Percentiles rank a stretch among this genome's conserved stretches.
Conservation (phyloP, 805 yeast genomes). For the Lachancea sp. region DNA sequence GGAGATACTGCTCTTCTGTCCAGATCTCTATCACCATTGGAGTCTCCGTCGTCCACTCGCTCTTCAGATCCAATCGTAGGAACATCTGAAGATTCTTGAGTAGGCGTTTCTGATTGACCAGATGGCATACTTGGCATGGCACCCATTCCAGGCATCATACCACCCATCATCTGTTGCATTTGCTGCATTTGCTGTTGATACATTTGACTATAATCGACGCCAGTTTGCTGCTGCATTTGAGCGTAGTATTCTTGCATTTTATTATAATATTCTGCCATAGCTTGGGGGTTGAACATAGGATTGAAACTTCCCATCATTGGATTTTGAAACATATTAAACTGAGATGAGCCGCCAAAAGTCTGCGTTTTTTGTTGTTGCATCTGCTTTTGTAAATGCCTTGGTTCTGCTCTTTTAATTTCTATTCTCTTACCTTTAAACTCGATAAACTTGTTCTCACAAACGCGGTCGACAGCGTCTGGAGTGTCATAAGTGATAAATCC, state of each 20-base stretch:
- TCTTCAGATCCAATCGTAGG: slow-evolving; percentile 27
- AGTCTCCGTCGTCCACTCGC: slow-evolving; percentile 18
- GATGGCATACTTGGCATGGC: slow-evolving; percentile 17
- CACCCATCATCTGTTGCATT: slow-evolving; percentile 31
- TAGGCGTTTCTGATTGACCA: slow-evolving; percentile 17
- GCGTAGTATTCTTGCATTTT: slow-evolving; percentile 48
- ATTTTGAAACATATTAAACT: slow-evolving; percentile 28
- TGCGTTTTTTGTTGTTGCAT: slow-evolving; percentile 28
- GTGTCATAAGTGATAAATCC: slow-evolving; percentile 95
- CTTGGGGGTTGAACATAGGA: slow-evolving; percentile 41
- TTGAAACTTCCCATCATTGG: slow-evolving; percentile 33
- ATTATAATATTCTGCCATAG: slow-evolving; percentile 59
- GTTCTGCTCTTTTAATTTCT: slow-evolving; percentile 81
- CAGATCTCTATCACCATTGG: slow-evolving; percentile 16
- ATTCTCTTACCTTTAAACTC: slow-evolving; percentile 79
- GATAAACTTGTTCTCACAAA: slow-evolving; percentile 73
- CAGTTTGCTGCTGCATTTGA: slow-evolving; percentile 33
- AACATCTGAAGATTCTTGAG: slow-evolving; percentile 20
- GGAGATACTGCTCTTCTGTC: slow-evolving; percentile 21
- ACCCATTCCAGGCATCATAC: slow-evolving; percentile 16
- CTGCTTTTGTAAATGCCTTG: slow-evolving; percentile 60
- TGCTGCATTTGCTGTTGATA: slow-evolving; percentile 34
- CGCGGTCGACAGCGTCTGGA: slow-evolving; percentile 88
- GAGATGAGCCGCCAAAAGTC: slow-evolving; percentile 19
- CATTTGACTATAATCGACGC: slow-evolving; percentile 31